Conservation (phyloP, 306 rosid species). For the Vigna nakashimae region DNA sequence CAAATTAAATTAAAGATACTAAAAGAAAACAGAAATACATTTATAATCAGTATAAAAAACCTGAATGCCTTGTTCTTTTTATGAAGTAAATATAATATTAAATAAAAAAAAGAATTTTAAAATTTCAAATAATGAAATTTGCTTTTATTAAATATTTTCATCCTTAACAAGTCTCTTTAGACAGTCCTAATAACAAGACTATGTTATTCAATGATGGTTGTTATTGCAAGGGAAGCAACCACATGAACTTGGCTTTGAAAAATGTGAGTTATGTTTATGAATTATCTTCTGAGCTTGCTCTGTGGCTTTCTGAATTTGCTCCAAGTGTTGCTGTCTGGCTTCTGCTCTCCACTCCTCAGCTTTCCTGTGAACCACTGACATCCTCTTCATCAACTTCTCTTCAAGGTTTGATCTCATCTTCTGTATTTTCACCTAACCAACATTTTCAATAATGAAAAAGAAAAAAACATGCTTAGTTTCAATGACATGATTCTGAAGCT, state of each 20-base stretch:
- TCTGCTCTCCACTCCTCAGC: conserved; percentile 85
- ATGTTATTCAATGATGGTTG: conserved; percentile 39
- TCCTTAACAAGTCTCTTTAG: background rate
- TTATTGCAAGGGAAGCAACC: conserved; percentile 89
- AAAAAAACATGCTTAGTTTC: conserved; percentile 24
- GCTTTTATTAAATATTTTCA: background rate
- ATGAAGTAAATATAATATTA: background rate
- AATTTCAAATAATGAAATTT: background rate
- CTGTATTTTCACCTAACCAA: conserved; percentile 80
- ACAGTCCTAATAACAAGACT: background rate
- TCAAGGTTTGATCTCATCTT: conserved; percentile 94
- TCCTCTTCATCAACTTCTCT: conserved; percentile 93
- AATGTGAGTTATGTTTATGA: conserved; percentile 53
- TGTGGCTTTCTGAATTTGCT: conserved; percentile 68
- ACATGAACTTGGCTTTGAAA: conserved; percentile 67
- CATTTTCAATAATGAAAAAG: background rate
- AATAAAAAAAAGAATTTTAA: background rate
- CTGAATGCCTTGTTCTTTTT: background rate
- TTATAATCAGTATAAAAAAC: background rate
- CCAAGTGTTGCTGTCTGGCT: conserved; percentile 77
- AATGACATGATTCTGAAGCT: background rate
- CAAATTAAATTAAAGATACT: too few species aligned
- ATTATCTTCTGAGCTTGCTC: conserved; percentile 67
- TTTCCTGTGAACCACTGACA: conserved; percentile 82
- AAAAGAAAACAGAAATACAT: too few species aligned